These are phyloP conservation scores for Prunus yedoensis DNA, from an alignment of 331 rosid genomes.

Conservation along the genomic window DNA sequence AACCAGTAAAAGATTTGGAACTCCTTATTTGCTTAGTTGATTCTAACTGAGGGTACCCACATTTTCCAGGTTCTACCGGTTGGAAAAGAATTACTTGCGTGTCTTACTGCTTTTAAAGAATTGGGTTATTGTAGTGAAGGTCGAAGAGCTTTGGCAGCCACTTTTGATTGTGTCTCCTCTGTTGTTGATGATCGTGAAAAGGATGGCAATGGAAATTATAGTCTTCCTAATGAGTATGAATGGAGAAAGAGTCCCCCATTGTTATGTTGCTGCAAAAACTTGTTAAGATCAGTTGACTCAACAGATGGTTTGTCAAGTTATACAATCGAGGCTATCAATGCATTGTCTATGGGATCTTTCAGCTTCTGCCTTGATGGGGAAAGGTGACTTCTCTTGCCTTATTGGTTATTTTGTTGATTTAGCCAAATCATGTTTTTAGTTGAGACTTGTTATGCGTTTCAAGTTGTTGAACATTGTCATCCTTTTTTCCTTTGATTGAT, in stretches of 20 bases:
- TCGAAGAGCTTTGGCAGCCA: conserved; percentile 58
- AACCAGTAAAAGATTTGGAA: conserved; percentile 3
- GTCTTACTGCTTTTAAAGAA: conserved; percentile 72
- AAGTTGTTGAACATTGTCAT: background rate
- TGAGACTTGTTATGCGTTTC: background rate
- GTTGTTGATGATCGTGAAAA: conserved; percentile 39
- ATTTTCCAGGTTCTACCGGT: conserved; percentile 76
- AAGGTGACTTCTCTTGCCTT: conserved; percentile 50
- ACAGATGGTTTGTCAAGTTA: conserved; percentile 51
- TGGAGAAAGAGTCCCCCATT: conserved; percentile 80
- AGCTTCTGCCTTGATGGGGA: conserved; percentile 69
- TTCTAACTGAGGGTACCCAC: conserved; percentile 16
- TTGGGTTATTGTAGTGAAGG: conserved; percentile 71
- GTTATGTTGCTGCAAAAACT: conserved; percentile 61
- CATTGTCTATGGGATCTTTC: conserved; percentile 61
- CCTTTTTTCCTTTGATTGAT: background rate
- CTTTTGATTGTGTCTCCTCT: conserved; percentile 35
- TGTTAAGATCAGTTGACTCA: conserved; percentile 62
- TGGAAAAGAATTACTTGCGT: conserved; percentile 87
- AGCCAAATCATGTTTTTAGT: conserved; percentile 1
- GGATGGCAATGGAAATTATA: conserved; percentile 36
- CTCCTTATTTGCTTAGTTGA: conserved; percentile 22
- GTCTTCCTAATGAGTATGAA: conserved; percentile 47
- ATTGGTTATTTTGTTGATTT: conserved; percentile 2
- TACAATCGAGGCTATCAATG: conserved; percentile 62